Evolutionary conservation across 2,329 filamentous ascomycete genomes (phyloP).

Genomic region (Clarireedia sp.): DNA sequence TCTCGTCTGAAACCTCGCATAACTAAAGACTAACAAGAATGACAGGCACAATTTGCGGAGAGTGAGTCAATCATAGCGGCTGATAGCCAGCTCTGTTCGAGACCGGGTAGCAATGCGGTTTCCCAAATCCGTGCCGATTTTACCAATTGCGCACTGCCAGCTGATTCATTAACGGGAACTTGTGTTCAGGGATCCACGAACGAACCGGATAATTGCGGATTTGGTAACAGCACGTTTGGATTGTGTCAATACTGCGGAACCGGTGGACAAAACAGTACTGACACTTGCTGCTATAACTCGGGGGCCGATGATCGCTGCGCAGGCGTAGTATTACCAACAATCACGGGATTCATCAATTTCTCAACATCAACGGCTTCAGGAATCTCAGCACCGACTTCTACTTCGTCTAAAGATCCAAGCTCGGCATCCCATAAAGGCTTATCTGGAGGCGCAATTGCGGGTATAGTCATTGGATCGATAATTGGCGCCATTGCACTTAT

Average conservation of each 20-base stretch:
- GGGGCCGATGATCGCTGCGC: conserved; percentile 66
- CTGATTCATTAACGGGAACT: conserved; percentile 64
- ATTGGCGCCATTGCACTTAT: conserved; percentile 62
- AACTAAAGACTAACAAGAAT: conserved; percentile 21
- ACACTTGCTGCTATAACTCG: conserved; percentile 86
- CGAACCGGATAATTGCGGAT: conserved; percentile 83
- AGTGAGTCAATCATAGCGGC: conserved; percentile 81
- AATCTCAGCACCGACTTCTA: conserved; percentile 23
- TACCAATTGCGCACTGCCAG: conserved; percentile 76
- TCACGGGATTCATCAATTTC: conserved; percentile 60
- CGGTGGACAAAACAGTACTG: conserved; percentile 83
- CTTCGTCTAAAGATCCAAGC: conserved; percentile 6
- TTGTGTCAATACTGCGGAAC: conserved; percentile 81
- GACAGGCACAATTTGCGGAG: conserved; percentile 69
- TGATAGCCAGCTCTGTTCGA: conserved; percentile 64
- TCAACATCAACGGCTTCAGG: conserved; percentile 42
- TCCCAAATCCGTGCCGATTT: conserved; percentile 86
- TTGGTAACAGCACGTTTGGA: conserved; percentile 59
- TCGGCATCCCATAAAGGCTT: conserved; percentile 39
- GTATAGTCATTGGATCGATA: conserved; percentile 77
- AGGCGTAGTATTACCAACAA: conserved; percentile 69
- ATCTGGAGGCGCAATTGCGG: conserved; percentile 82
- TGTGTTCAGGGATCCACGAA: conserved; percentile 75
- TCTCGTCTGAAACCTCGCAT: conserved; percentile 17
- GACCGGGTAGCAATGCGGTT: conserved; percentile 55